Evolutionary conservation across 257 asterid species (phyloP).

Genomic region (Solanum commersonii): DNA sequence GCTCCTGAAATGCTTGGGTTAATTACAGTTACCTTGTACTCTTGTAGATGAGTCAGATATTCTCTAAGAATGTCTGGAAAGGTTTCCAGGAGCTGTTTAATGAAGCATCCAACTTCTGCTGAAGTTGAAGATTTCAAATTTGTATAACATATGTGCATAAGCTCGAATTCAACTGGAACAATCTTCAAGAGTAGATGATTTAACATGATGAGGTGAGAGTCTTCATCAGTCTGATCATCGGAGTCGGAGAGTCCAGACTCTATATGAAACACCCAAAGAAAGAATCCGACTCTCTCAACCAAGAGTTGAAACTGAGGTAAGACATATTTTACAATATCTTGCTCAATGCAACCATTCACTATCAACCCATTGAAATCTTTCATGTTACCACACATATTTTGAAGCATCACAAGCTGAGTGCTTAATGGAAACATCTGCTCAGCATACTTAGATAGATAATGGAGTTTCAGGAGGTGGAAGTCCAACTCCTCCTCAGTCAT

Average conservation of each 20-base stretch:
- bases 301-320: too few relatives aligned
- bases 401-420: too few relatives aligned
- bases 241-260: too few relatives aligned
- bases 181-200: neutral
- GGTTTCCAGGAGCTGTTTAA: neutral
- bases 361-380: too few relatives aligned
- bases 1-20: neutral
- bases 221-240: neutral
- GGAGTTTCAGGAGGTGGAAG: neutral
- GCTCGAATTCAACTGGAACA: neutral
- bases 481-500: neutral
- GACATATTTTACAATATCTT: too few relatives aligned
- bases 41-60: neutral
- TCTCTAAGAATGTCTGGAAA: neutral
- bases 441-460: too few relatives aligned
- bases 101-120: neutral
- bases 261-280: too few relatives aligned
- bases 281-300: too few relatives aligned
- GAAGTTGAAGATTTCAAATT: neutral
- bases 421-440: rapidly evolving
- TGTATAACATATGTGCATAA: neutral
- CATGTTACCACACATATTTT: too few relatives aligned
- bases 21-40: neutral
- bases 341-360: too few relatives aligned
- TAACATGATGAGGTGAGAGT: neutral